phyloP scores from a whole-genome alignment of 208 protist species.

The Trypanosomatidae sp. region DNA sequence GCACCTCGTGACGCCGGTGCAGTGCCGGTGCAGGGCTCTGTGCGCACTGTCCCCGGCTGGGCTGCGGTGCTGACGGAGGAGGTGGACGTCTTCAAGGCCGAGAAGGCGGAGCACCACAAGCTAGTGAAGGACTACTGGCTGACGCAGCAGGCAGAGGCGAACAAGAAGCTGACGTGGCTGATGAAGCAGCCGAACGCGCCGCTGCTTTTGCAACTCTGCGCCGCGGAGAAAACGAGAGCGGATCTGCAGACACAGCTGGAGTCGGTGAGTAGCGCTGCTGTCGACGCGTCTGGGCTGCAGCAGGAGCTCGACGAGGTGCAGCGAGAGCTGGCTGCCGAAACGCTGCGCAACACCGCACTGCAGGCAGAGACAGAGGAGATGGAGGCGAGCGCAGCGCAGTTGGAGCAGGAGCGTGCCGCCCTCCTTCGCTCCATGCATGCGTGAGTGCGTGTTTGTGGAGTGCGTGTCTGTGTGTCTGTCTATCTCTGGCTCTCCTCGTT shows the following conservation, averaged over 20 bases:
- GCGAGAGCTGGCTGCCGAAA: too few relatives aligned
- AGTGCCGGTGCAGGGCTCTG: too few relatives aligned
- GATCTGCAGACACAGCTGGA: too few relatives aligned
- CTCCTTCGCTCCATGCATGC: too few relatives aligned
- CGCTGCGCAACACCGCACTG: slow-evolving; percentile 5
- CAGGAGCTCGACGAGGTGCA: neutral
- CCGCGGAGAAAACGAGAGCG: slow-evolving; percentile 19
- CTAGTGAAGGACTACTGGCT: slow-evolving; percentile 12
- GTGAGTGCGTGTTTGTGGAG: too few relatives aligned
- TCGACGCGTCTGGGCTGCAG: slow-evolving; percentile 12
- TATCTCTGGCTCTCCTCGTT: too few relatives aligned
- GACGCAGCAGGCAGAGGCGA: slow-evolving; percentile 24
- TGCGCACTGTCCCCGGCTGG: slow-evolving; percentile 1
- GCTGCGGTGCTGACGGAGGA: slow-evolving; percentile 7
- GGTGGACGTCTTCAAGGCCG: too few relatives aligned
- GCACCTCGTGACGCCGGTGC: neutral
- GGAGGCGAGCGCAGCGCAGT: slow-evolving; percentile 14
- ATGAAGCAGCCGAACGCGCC: slow-evolving; percentile 38
- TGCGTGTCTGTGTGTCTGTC: too few relatives aligned
- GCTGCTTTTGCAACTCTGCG: slow-evolving; percentile 38
- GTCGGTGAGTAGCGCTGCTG: slow-evolving; percentile 2
- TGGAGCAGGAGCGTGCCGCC: slow-evolving; percentile 21
- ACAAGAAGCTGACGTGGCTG: slow-evolving; percentile 57
- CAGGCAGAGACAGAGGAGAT: slow-evolving; percentile 33
- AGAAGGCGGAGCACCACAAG: slow-evolving; percentile 17